Percentiles rank a stretch among this genome's conserved stretches.
These are phyloP conservation scores for Chalciporus piperatus DNA, from an alignment of 768 basidiomycete species.

Conservation along the genomic window DNA sequence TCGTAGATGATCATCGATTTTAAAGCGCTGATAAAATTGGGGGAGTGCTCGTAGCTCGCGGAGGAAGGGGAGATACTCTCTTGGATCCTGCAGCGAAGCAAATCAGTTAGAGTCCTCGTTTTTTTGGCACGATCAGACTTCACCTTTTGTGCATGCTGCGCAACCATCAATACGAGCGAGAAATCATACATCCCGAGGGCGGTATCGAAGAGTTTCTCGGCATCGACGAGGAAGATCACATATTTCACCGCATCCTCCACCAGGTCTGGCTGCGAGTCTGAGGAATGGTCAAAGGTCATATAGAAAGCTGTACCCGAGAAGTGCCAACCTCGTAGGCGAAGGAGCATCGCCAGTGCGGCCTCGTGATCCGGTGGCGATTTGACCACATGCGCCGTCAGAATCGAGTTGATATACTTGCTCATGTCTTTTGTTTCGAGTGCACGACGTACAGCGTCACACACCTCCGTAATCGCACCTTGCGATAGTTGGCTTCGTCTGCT, in stretches of 20 bases:
- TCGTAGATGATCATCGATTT: conserved; percentile 90
- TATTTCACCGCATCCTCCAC: conserved; percentile 98
- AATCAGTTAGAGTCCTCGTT: conserved; percentile 5
- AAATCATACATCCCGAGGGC: conserved; percentile 99
- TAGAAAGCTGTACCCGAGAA: not conserved
- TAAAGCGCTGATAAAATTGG: conserved; percentile 79
- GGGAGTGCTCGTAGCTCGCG: conserved; percentile 77
- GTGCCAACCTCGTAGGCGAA: conserved; percentile 69
- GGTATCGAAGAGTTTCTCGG: conserved; percentile 85
- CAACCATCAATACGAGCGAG: conserved; percentile 90
- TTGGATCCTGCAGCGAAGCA: conserved; percentile 70
- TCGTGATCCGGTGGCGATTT: conserved; percentile 92
- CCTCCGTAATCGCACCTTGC: conserved; percentile 54
- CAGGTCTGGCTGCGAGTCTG: conserved; percentile 54
- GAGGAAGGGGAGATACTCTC: conserved; percentile 97
- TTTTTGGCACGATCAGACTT: not conserved
- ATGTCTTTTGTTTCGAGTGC: conserved; percentile 72
- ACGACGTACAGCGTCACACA: conserved; percentile 75
- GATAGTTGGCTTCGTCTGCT: conserved; percentile 58
- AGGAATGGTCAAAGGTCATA: not conserved
- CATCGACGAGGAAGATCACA: conserved; percentile 96
- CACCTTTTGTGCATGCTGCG: conserved; percentile 96
- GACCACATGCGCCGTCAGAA: conserved; percentile 90
- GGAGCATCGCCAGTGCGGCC: conserved; percentile 70
- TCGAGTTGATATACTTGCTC: conserved; percentile 82